Base-by-base conservation (phyloP, 129 eudicot genomes). In the Mikania micrantha region DNA sequence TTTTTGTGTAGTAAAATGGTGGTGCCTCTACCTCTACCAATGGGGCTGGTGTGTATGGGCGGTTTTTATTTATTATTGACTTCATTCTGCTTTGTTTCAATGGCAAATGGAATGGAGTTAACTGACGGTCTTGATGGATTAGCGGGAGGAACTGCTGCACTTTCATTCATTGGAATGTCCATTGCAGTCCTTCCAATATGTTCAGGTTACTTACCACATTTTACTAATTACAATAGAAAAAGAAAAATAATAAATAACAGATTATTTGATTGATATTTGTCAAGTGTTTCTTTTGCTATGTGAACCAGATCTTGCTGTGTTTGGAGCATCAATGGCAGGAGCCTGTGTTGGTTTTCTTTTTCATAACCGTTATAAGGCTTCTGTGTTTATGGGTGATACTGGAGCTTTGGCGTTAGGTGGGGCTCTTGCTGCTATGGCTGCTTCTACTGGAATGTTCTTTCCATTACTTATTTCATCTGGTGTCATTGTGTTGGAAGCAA, bases 281-380 rank as follows among this genome's bases (percentile, higher is more conserved):
- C 66, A 57, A 44, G 28, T 76, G 40, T 44, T 28, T 24, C 31
- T 10, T 32, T 39, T 70, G 65, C 38, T 9, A 60, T 28, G n/a
- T 40, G 15, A 72, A 71, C 21, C 87, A 92, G 98, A 88, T 75
- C 89, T 92, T 77, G 78, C 98, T 25, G 74, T 92, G 21, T 92
- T 92, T 81, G 98, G 98, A 71, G 88, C 96, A 74, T 92, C 98
- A 19, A 92, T 92, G 98, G 90, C 98, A 19, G 98, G 98, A 48
- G 96, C 96, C 13, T 92, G 98, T 84, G 84, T 82, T n/a, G 98
- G 98, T 44, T 92, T 92, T 62, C 91, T 92, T 69, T 78, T 80
- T 62, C 98, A 92, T 71, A 92, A 92, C 67, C 85, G 94, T n/a
- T 81, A 88, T 39, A 86, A 82, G 80, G 95, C 98, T 70, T 92